Percentiles rank a stretch among this genome's conserved stretches.
phyloP scores from a whole-genome alignment of 345 rosid species.

The Durio zibethinus region DNA sequence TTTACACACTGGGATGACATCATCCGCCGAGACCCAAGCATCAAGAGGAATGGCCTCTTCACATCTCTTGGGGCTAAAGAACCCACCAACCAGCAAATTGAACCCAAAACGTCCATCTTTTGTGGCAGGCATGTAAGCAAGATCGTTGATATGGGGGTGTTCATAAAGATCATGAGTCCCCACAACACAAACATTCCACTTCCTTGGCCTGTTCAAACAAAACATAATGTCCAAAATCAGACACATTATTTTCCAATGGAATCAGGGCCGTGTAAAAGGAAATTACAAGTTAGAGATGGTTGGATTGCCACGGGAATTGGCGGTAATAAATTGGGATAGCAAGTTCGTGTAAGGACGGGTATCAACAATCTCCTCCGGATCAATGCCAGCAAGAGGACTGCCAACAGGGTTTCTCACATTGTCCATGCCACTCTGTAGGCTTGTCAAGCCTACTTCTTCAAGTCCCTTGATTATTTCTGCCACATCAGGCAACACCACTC shows the following conservation, averaged over 20 bases:
- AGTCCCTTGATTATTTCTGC: constrained; percentile 83
- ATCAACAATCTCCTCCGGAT: constrained; percentile 80
- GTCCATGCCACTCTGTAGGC: constrained; percentile 98
- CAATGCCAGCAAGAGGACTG: constrained; percentile 90
- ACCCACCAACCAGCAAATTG: constrained; percentile 90
- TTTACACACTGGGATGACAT: constrained; percentile 62
- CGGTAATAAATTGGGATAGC: constrained; percentile 74
- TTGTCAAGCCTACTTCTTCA: constrained; percentile 73
- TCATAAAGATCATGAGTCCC: constrained; percentile 94
- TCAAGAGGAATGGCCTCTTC: constrained; percentile 93
- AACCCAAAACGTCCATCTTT: constrained; percentile 78
- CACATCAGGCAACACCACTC: constrained; percentile 83
- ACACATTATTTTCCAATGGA: not conserved
- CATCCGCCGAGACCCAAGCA: constrained; percentile 90
- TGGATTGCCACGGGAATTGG: constrained; percentile 68
- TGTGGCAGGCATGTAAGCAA: constrained; percentile 92
- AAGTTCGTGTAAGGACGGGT: constrained; percentile 80
- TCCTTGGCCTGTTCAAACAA: constrained; percentile 67
- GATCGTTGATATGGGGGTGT: constrained; percentile 97
- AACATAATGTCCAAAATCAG: constrained; percentile 3
- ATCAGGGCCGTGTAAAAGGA: not conserved
- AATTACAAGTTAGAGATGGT: constrained; percentile 75
- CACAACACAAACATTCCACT: constrained; percentile 93
- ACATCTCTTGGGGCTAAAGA: constrained; percentile 86
- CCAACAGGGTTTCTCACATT: constrained; percentile 97